phyloP scores from a whole-genome alignment of 345 rosid species.

The Capsella bursapastoris region DNA sequence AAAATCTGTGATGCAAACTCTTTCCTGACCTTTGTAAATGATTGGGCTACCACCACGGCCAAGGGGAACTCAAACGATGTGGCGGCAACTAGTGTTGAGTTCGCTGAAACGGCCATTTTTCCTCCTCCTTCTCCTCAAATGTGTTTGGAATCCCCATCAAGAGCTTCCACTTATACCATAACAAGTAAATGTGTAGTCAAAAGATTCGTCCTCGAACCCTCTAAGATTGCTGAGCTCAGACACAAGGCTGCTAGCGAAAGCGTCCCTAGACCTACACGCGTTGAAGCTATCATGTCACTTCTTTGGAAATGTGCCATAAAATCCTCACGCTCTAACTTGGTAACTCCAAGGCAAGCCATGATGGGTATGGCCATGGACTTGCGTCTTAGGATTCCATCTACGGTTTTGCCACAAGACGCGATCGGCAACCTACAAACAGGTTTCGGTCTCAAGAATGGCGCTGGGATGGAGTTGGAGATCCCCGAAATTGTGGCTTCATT shows the following conservation, averaged over 20 bases:
- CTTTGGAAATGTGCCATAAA: constrained; percentile 33
- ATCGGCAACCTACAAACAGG: constrained; percentile 39
- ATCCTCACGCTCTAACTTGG: not conserved
- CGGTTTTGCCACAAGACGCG: not conserved
- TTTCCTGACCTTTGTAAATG: constrained; percentile 20
- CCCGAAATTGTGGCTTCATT: constrained; percentile 18
- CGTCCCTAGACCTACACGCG: constrained; percentile 33
- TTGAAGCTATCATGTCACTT: constrained; percentile 41
- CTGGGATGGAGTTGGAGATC: constrained; percentile 16
- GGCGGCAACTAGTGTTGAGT: not conserved
- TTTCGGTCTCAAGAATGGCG: not conserved
- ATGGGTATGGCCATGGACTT: constrained; percentile 44
- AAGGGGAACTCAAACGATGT: not conserved
- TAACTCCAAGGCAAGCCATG: not conserved
- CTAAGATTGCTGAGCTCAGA: constrained; percentile 33
- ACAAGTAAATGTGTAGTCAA: not conserved
- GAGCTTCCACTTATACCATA: not conserved
- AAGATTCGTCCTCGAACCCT: constrained; percentile 25
- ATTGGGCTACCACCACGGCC: constrained; percentile 20
- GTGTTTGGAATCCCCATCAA: not conserved
- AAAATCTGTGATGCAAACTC: constrained; percentile 52
- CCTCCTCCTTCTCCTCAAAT: constrained; percentile 24
- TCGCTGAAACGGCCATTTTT: constrained; percentile 14
- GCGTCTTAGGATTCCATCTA: constrained; percentile 35
- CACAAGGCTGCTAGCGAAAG: constrained; percentile 17